Base-by-base conservation (phyloP, 2,329 filamentous ascomycete species). In the Aplosporella prunicola region DNA sequence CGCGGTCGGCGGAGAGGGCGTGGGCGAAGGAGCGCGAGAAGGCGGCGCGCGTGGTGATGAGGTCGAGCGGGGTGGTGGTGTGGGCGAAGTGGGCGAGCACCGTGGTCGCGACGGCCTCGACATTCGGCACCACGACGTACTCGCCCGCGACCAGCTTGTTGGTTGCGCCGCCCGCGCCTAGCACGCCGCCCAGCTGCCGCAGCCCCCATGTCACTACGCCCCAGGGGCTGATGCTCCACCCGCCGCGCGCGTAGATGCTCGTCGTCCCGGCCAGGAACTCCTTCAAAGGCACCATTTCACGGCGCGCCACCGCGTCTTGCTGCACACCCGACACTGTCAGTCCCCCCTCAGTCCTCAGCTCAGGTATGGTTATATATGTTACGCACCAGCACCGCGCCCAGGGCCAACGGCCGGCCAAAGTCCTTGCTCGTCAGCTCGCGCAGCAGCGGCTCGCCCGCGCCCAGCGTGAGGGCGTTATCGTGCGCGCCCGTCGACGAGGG, bases 331-430 rank as follows among this genome's bases (percentile, higher is more conserved):
- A 10, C 6, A 17, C 23, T 20, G 11, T 6, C 24, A 24, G n/a
- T 14, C 17, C 16, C 11, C 9, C 14, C 5, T 25, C 9, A 11
- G 10, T 24, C 22, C 22, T n/a, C 8, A n/a, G 8, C 8, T 24
- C 22, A 22, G 6, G 5, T 37, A n/a, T 8, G 23, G 6, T 11
- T 26, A 5, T 9, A 8, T 10, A 22, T 9, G 9, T 27, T 36
- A 57, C 64, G 38, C 59, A 69, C 66, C 32, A 96, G 67, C 5
- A 88, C 91, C 3, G 79, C 76, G 1, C 82, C 82, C 1, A 98
- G 66, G 3, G 83, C 85, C 8, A 89, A 69, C 2, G 91, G 91
- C 30, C 79, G 74, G 2, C 91, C 91, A 59, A 77, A 88, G 49
- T 89, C 78, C 29, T 78, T 77, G 32, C 72, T 82, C 47, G 88